Conservation (phyloP, 2,329 filamentous ascomycete species). For the Pezicula rhizophila region DNA sequence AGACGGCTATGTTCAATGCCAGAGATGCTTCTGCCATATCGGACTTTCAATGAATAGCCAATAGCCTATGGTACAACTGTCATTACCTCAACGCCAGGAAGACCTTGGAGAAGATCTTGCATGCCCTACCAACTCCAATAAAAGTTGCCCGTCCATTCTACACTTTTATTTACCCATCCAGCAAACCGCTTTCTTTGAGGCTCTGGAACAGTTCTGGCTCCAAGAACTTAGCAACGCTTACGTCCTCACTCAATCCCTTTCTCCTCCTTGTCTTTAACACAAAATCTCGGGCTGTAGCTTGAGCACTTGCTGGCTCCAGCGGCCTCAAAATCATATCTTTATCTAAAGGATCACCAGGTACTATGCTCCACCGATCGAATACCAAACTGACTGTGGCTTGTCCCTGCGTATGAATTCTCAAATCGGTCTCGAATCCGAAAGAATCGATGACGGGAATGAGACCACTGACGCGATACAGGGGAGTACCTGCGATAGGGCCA, state of each 20-base stretch:
- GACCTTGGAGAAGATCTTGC: not conserved
- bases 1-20: no score
- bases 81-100: conserved; percentile 1
- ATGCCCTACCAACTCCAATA: conserved; percentile 14
- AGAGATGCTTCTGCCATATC: not conserved
- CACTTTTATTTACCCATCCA: conserved; percentile 48
- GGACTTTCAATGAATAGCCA: not conserved
- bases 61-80: conserved; percentile 1
- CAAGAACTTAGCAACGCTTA: conserved; percentile 91
- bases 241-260: conserved; percentile 92
- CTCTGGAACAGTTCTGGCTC: conserved; percentile 90
- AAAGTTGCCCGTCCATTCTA: conserved; percentile 3
- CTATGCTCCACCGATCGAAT: conserved; percentile 93
- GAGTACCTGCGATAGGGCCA: conserved; percentile 87
- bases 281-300: conserved; percentile 90
- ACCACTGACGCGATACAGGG: conserved; percentile 84
- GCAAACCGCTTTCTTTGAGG: conserved; percentile 79
- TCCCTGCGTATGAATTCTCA: conserved; percentile 92
- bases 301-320: conserved; percentile 79
- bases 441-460: conserved; percentile 93
- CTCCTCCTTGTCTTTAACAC: conserved; percentile 90
- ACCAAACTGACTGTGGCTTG: conserved; percentile 85
- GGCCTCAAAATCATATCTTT: conserved; percentile 75
- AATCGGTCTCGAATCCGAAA: conserved; percentile 96
- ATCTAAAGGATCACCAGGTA: conserved; percentile 92